phyloP scores from a whole-genome alignment of 2,329 filamentous ascomycete genomes.

The Penicillium corylophilum region DNA sequence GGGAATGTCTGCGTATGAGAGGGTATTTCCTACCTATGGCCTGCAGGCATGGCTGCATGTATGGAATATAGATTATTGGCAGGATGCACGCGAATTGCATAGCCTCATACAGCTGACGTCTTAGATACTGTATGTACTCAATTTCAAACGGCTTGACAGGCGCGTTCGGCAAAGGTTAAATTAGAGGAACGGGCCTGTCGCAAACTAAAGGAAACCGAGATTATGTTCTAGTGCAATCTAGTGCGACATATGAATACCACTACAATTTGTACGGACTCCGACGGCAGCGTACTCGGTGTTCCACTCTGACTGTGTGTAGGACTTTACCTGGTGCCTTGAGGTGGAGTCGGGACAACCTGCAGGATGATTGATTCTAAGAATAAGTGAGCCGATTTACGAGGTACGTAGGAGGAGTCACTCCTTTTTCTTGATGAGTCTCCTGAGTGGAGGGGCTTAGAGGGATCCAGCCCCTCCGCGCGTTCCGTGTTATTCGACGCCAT shows the following conservation, averaged over 20 bases:
- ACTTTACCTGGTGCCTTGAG: background rate
- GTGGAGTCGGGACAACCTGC: background rate
- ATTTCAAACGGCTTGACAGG: background rate
- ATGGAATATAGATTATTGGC: background rate
- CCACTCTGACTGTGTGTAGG: background rate
- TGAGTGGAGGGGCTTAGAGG: background rate
- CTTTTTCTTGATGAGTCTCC: background rate
- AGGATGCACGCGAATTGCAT: background rate
- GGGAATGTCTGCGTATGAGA: background rate
- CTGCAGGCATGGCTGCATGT: background rate
- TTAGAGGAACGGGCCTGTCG: background rate
- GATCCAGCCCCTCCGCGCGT: background rate
- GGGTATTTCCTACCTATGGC: background rate
- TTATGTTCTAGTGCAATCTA: background rate
- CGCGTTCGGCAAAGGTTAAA: background rate
- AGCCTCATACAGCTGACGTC: background rate
- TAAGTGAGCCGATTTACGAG: background rate
- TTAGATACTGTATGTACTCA: background rate
- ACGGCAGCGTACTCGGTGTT: background rate
- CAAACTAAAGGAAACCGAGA: background rate
- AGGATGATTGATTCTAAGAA: background rate
- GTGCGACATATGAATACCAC: background rate
- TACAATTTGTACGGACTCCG: background rate
- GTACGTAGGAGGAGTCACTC: background rate
- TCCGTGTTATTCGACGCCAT: background rate